phyloP scores from a whole-genome alignment of 192 early-diverging fungal species.

The Coemansia sp. region DNA sequence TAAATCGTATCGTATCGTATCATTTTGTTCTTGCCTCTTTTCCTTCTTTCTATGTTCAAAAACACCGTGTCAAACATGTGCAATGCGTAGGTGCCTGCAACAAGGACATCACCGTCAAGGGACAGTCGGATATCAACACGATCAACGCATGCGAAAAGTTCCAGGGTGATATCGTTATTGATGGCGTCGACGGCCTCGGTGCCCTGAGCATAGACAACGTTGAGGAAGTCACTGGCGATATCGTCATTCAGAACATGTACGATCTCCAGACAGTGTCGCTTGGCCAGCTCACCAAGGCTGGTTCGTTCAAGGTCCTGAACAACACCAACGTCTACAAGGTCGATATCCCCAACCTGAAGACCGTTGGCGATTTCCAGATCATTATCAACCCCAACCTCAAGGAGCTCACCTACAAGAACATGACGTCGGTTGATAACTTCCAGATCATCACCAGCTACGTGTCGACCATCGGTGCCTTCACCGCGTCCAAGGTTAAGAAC shows the following conservation, averaged over 20 bases:
- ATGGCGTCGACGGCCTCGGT: conserved; percentile 27
- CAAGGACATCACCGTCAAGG: conserved; percentile 38
- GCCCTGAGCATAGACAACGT: conserved; percentile 42
- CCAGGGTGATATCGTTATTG: conserved; percentile 43
- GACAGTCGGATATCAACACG: conserved; percentile 43
- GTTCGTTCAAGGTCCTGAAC: conserved; percentile 55
- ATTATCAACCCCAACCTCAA: conserved; percentile 57
- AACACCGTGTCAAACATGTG: neutral
- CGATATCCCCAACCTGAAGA: conserved; percentile 38
- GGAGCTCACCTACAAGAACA: conserved; percentile 48
- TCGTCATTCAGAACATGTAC: conserved; percentile 59
- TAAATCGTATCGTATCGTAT: conserved; percentile 1
- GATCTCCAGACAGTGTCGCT: conserved; percentile 50
- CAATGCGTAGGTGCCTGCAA: conserved; percentile 38
- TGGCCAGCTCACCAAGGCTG: conserved; percentile 36
- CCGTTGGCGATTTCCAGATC: conserved; percentile 53
- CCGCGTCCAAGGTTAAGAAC: conserved; percentile 39
- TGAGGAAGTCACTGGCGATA: conserved; percentile 45
- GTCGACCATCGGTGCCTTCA: conserved; percentile 36
- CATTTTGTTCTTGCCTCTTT: too few relatives aligned
- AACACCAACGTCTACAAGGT: conserved; percentile 59
- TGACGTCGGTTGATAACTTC: conserved; percentile 51
- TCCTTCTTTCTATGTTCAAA: neutral
- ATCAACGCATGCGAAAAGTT: conserved; percentile 45
- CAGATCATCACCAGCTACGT: conserved; percentile 57